Evolutionary conservation across 805 yeast species (phyloP), one percentile per base, ranked within the genome.

Genomic region (Middelhovenomyces tepae): DNA sequence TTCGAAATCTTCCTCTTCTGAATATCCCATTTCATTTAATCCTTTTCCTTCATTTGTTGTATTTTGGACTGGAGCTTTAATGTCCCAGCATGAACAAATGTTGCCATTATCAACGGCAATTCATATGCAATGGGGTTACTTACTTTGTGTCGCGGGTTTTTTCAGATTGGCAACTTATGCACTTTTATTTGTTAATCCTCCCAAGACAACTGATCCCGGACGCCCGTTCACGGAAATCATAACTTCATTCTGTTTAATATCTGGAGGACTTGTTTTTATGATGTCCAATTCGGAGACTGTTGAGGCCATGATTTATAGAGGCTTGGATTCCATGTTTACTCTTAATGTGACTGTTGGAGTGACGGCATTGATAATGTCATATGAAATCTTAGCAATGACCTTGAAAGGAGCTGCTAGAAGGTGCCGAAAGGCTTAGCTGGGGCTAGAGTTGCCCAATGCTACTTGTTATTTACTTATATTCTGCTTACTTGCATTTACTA

Each of bases 81-180:
- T 91, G 98, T 86, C 96, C 1, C 84, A 80, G 56, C 98, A 91
- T 58, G 76, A 75, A 24, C 98, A 91, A 58, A 81, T 87, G 4
- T 78, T 91, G 1, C 64, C 54, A 34, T 67, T 80, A 20, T 77
- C 95, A 2, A 85, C 96, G 2, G 64, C 59, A 11, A 72, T 91
- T 41, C 98, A 91, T 56, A 62, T 71, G 34, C 96, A 86, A 59
- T 91, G 98, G 98, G 98, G 98, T 5, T 67, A 70, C 37, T 58
- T 91, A 49, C 66, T 91, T 37, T 70, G 87, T n/a, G 71, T 73
- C 45, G 97, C 86, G 2, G 80, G 95, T 2, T 69, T 75, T 8
- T 74, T 87, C 57, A 69, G 98, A 43, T 57, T 80, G 10, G 33
- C 71, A 27, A 78, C 94, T 0, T 75, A 76, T 46, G 28, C 72